These are phyloP conservation scores for Phaeophleospora eucalypticola DNA, from an alignment of 2,329 filamentous ascomycete species.

Conservation along the genomic window DNA sequence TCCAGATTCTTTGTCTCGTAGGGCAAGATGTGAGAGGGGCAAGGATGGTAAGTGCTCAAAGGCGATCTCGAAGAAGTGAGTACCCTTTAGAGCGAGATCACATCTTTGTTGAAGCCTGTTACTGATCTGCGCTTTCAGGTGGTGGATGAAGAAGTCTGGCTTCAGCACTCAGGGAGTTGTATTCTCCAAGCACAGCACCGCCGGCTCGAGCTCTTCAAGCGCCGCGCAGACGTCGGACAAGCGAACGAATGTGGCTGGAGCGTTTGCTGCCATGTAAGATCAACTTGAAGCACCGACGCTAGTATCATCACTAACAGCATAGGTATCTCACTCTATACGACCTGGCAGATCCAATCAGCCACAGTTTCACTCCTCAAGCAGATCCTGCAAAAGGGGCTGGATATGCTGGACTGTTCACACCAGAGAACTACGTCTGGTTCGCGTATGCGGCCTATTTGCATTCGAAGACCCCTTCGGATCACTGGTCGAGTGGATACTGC, in stretches of 20 bases:
- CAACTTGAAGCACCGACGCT: too few species aligned
- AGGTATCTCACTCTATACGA: constrained; percentile 5
- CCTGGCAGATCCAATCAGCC: not conserved
- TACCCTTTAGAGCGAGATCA: too few species aligned
- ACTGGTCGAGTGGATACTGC: constrained; percentile 5
- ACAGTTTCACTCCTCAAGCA: not conserved
- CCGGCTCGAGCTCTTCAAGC: not conserved
- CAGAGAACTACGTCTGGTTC: constrained; percentile 12
- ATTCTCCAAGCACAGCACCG: too few species aligned
- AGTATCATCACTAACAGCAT: too few species aligned
- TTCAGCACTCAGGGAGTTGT: not conserved
- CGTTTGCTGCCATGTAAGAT: too few species aligned
- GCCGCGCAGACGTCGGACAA: too few species aligned
- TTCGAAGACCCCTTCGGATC: constrained; percentile 3
- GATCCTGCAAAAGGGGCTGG: not conserved
- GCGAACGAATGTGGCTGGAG: too few species aligned
- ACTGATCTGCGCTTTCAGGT: not conserved
- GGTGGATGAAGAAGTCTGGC: not conserved
- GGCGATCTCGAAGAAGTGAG: not conserved
- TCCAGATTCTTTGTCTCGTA: not conserved
- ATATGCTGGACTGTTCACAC: constrained; percentile 1
- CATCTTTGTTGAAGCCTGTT: too few species aligned
- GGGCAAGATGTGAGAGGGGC: not conserved
- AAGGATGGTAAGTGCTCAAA: not conserved
- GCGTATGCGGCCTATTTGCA: constrained; percentile 6